A percentile compares a stretch with the other conserved stretches of the same genome.
Evolutionary conservation across 2,329 filamentous ascomycete species (phyloP).

Genomic region (Calonectria leucothoes): DNA sequence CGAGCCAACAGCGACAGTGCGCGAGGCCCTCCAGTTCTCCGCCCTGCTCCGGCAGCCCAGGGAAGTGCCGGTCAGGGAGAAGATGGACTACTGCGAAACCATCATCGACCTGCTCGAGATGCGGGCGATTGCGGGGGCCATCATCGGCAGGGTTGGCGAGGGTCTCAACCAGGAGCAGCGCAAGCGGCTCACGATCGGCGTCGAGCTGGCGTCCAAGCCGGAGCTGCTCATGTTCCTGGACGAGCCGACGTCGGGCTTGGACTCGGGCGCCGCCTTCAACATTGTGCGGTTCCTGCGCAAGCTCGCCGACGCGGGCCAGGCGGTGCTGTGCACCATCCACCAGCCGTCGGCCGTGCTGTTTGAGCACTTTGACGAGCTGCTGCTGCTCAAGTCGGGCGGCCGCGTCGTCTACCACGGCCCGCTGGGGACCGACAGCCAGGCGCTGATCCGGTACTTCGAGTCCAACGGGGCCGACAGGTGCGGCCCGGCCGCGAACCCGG

Average conservation of each 20-base stretch:
- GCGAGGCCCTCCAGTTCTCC: constrained; percentile 74
- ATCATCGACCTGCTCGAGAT: constrained; percentile 78
- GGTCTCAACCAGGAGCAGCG: constrained; percentile 72
- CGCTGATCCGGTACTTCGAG: constrained; percentile 64
- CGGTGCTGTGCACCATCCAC: constrained; percentile 71
- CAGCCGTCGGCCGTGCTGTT: constrained; percentile 69
- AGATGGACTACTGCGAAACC: constrained; percentile 75
- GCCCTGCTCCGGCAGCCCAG: constrained; percentile 72
- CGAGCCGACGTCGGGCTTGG: constrained; percentile 69
- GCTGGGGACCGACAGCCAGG: constrained; percentile 60
- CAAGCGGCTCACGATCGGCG: constrained; percentile 67
- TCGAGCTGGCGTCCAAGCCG: constrained; percentile 67
- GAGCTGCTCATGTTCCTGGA: constrained; percentile 74
- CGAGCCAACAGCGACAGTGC: constrained; percentile 73
- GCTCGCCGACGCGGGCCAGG: constrained; percentile 69
- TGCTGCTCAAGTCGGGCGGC: constrained; percentile 65
- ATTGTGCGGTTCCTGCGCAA: constrained; percentile 72
- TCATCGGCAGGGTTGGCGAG: constrained; percentile 68
- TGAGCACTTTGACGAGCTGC: constrained; percentile 66
- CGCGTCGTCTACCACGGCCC: constrained; percentile 66
- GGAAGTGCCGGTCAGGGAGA: constrained; percentile 68
- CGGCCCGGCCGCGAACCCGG: constrained; percentile 61
- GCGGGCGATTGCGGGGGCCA: constrained; percentile 73
- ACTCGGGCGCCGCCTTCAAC: constrained; percentile 69
- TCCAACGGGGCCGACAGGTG: constrained; percentile 61